Percentiles rank a stretch among this genome's conserved stretches.
Evolutionary conservation across 208 protist species (phyloP).

Genomic region (Dictyostelium gargantuum): DNA sequence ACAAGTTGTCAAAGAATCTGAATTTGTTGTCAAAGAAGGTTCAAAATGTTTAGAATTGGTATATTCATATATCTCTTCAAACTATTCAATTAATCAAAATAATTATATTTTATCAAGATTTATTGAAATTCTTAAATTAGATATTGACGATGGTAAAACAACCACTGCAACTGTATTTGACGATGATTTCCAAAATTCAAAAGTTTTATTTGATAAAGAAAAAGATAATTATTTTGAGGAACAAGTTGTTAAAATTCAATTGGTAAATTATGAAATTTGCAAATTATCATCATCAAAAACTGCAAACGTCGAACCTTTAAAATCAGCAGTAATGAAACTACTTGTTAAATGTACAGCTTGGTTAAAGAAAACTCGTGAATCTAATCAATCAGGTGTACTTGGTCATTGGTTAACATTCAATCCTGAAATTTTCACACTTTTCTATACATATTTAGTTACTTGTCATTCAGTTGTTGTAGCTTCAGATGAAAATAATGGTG

Average conservation of each 20-base stretch:
- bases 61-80: not conserved
- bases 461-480: not conserved
- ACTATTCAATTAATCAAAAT: not conserved
- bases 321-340: not conserved
- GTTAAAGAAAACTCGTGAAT: conserved; percentile 6
- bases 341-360: not conserved
- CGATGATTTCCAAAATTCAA: conserved; percentile 20
- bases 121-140: not conserved
- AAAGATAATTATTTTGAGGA: conserved; percentile 65
- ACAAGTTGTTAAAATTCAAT: conserved; percentile 22
- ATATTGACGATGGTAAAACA: not conserved
- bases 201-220: conserved; percentile 65
- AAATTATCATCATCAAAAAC: not conserved
- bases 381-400: not conserved
- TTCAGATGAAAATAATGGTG: not conserved
- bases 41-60: conserved; percentile 1
- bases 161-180: not conserved
- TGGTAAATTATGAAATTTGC: not conserved
- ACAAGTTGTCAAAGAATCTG: not conserved
- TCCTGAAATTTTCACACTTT: not conserved
- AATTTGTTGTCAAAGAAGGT: not conserved
- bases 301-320: not conserved
- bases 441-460: not conserved
- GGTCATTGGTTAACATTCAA: conserved; percentile 36
- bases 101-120: not conserved